These are phyloP conservation scores for Neurospora tetrasperma DNA, from an alignment of 495 filamentous ascomycete species.

Conservation along the genomic window DNA sequence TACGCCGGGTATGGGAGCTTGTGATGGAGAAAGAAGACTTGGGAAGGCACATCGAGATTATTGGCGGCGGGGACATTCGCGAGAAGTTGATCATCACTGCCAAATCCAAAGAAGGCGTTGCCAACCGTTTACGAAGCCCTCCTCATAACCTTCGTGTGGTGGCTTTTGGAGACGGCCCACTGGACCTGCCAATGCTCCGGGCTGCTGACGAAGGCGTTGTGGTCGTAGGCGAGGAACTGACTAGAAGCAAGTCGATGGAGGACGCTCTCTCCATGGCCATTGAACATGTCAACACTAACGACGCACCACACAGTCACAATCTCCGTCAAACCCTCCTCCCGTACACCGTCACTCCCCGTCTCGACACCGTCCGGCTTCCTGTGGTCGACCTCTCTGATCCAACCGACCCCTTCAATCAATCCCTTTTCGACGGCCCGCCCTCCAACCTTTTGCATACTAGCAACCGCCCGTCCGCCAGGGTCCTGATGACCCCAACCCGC, in stretches of 20 bases:
- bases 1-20: slow-evolving; percentile 47
- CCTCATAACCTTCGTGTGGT: slow-evolving; percentile 34
- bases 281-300: slow-evolving; percentile 7
- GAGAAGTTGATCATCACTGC: slow-evolving; percentile 45
- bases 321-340: slow-evolving; percentile 40
- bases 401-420: background rate
- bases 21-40: slow-evolving; percentile 41
- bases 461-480: slow-evolving; percentile 32
- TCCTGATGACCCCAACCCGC: slow-evolving; percentile 50
- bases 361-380: slow-evolving; percentile 39
- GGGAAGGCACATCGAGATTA: slow-evolving; percentile 34
- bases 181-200: slow-evolving; percentile 50
- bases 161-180: slow-evolving; percentile 53
- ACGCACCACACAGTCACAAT: slow-evolving; percentile 25
- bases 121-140: slow-evolving; percentile 27
- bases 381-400: slow-evolving; percentile 25
- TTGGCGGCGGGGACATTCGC: slow-evolving; percentile 44
- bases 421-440: background rate
- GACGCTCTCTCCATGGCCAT: slow-evolving; percentile 34
- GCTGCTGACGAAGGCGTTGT: slow-evolving; percentile 47
- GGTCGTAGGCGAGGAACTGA: slow-evolving; percentile 42
- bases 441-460: slow-evolving; percentile 34
- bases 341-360: slow-evolving; percentile 25
- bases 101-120: slow-evolving; percentile 41
- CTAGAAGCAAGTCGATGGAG: slow-evolving; percentile 51